Base-by-base conservation (phyloP, 305 asterid species). In the Withania somnifera region DNA sequence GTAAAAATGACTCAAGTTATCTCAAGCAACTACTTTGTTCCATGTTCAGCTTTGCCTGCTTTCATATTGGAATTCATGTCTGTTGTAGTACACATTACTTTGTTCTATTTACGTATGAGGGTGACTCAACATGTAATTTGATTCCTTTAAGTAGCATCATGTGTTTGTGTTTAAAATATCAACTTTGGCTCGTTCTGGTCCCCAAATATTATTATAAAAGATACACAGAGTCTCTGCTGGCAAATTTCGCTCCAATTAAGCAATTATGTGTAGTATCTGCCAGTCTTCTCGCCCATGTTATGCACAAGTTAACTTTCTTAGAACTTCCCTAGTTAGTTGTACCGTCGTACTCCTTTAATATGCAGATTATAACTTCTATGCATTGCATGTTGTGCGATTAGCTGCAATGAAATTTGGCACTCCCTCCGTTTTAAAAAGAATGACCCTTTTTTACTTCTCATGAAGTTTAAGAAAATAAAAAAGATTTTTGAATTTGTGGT, bases 1-100 rank as follows among this genome's bases (percentile, higher is more conserved):
- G 98, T 95, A 88, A 83, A n/a, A 76, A 82, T 50, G 64, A 50
- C 56, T 17, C 28, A 14, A 71, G 15, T 15, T 3, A 71, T 71
- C 24, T 71, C 38, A 45, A 71, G 7, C 58, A 24, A 71, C 58
- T 13, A 24, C 57, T 45, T 26, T 47, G 26, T 15, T 47, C 56
- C 1, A 3, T 24, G 6, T 15, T 45, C 79, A 47, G 60, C 26
- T 71, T 58, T 71, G 20, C 38, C 4, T 47, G 79, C 60, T 26
- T 73, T 73, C 58, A 3, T 45, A 8, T 15, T 73, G 79, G 4
- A 47, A 19, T 42, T 69, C 19, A 42, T 68, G 54, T 40, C 15
- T 45, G 24, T 24, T 71, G 38, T 71, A 71, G 45, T 71, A 15
- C 61, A 14, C 15, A 9, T 50, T 5, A 10, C 4, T 73, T 73